Evolutionary conservation across 2,329 filamentous ascomycete species (phyloP).

Genomic region (Cladosporium oxysporum): DNA sequence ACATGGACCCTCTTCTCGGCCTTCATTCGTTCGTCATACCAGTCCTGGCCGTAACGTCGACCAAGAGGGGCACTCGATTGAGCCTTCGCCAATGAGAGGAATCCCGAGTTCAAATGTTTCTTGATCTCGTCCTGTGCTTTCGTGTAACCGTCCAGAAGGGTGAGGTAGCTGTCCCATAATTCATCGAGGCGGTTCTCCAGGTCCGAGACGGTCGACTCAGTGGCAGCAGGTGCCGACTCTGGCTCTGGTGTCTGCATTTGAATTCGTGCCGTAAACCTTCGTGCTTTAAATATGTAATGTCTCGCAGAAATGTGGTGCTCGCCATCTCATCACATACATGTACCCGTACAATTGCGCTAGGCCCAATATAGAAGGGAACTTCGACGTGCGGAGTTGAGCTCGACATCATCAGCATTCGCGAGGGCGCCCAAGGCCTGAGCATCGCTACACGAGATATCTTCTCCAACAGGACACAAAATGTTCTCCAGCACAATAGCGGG

Average conservation of each 20-base stretch:
- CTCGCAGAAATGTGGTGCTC: neutral
- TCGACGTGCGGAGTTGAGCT: conserved; percentile 15
- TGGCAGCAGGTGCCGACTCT: neutral
- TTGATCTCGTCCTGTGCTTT: conserved; percentile 58
- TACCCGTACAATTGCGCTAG: conserved; percentile 12
- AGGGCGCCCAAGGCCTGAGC: neutral
- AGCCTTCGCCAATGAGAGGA: conserved; percentile 65
- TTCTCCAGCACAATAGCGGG: conserved; percentile 22
- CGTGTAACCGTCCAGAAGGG: conserved; percentile 67
- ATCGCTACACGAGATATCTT: neutral
- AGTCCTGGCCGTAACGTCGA: conserved; percentile 67
- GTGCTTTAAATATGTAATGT: neutral
- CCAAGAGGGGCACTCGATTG: conserved; percentile 65
- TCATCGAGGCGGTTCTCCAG: conserved; percentile 54
- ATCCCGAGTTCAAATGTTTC: conserved; percentile 54
- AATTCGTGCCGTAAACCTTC: neutral
- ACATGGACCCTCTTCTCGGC: conserved; percentile 47
- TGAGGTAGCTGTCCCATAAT: conserved; percentile 66
- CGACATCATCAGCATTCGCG: conserved; percentile 8
- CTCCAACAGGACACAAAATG: conserved; percentile 24
- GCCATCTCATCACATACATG: neutral
- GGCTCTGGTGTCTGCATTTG: conserved; percentile 15
- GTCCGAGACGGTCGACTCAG: neutral
- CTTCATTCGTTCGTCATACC: conserved; percentile 74
- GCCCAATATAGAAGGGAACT: conserved; percentile 14